Evolutionary conservation across 202 grass and related monocot genomes (phyloP).

Genomic region (Eragrostis tef): DNA sequence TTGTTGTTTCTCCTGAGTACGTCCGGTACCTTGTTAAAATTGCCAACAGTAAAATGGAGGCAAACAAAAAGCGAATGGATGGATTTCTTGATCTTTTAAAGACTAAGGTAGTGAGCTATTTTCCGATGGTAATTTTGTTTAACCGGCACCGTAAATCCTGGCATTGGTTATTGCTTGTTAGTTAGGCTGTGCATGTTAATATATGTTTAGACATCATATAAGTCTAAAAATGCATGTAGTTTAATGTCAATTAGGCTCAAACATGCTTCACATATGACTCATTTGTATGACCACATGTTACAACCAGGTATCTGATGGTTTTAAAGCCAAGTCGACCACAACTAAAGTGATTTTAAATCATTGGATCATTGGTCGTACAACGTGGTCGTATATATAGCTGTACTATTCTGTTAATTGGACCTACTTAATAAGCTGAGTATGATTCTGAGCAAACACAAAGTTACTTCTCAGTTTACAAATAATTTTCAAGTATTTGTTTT

Average conservation of each 20-base stretch:
- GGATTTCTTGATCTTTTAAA: slow-evolving; percentile 67
- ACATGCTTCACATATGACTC: not conserved
- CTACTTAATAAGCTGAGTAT: not conserved
- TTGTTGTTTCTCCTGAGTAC: slow-evolving; percentile 68
- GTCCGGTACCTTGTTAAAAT: slow-evolving; percentile 72
- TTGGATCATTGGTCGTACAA: too few species aligned
- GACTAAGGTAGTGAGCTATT: slow-evolving; percentile 51
- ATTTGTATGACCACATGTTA: too few species aligned
- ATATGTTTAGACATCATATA: not conserved
- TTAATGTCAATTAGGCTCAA: not conserved
- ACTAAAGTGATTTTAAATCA: too few species aligned
- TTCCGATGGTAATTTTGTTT: not conserved
- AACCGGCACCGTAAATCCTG: not conserved
- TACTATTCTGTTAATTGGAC: not conserved
- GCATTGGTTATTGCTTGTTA: slow-evolving; percentile 4
- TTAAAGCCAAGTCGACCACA: too few species aligned
- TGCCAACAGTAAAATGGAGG: slow-evolving; percentile 91
- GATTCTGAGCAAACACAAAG: not conserved
- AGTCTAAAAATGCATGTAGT: not conserved
- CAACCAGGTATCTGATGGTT: too few species aligned
- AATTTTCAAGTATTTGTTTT: not conserved
- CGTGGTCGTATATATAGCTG: too few species aligned
- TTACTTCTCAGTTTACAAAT: not conserved
- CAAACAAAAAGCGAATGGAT: slow-evolving; percentile 74
- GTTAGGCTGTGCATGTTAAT: not conserved